Evolutionary conservation across 768 basidiomycete genomes (phyloP), one percentile per base, ranked within the genome.

Genomic region (Tricholoma bakamatsutake): DNA sequence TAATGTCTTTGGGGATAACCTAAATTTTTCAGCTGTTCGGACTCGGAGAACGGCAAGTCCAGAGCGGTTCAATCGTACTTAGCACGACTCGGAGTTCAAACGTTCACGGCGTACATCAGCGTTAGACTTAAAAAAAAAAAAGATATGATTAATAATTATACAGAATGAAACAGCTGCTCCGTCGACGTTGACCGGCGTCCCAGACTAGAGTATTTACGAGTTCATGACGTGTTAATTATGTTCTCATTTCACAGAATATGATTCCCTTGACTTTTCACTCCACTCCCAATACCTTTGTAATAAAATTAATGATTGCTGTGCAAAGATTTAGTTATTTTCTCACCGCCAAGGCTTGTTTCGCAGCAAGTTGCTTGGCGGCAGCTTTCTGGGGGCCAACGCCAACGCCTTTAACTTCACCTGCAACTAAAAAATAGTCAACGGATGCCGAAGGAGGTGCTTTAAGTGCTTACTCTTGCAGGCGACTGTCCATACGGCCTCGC

Each of bases 401-500:
- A 10, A 69, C 71, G 30, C 83, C 85, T 66, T 72, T 74, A 7
- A 73, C 67, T 54, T 73, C 67, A 6, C 77, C 80, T 30, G 67
- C 60, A 39, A 85, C 84, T 85, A 18, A 57, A 10, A 50, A 39
- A 4, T 15, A 10, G 31, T 50, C 56, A 61, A 53, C 52, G 57
- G 54, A 52, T 37, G 49, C 42, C 12, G 9, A 28, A 34, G 13
- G 45, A 49, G 50, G 15, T 21, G 21, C 24, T 28, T 10, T 13
- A 40, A 21, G 21, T n/a, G 45, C 80, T 61, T 60, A 85, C 85
- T 72, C 69, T 81, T 84, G 67, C 82, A 86, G 18, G 74, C 65
- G n/a, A 73, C 66, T 9, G 73, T 80, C 85, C 85, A 88, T 18
- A 63, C 54, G 30, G 71, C 60, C 10, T 70, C 67, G 60, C 79